Evolutionary conservation across 2,329 filamentous ascomycete species (phyloP).

Genomic region (Herpotrichia juniperi): DNA sequence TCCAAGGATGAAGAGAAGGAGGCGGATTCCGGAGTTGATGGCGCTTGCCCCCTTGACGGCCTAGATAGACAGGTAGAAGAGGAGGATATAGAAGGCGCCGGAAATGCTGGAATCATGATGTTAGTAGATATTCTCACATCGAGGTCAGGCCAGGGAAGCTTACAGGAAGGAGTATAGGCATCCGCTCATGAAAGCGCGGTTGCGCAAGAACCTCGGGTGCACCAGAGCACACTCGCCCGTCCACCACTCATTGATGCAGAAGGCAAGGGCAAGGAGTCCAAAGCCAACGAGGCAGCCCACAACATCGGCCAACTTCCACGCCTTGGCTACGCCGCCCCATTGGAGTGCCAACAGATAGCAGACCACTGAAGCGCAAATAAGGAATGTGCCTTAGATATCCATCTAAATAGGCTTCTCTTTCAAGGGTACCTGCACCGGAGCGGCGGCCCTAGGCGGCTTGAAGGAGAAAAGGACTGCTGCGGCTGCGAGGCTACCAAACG

Average conservation of each 20-base stretch:
- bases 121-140: no score
- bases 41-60: conserved; percentile 42
- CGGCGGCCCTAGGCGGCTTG: conserved; percentile 18
- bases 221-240: conserved; percentile 49
- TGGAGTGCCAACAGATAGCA: conserved; percentile 54
- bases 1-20: conserved; percentile 46
- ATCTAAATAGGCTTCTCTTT: conserved; percentile 49
- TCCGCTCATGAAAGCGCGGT: conserved; percentile 3
- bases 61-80: conserved; percentile 55
- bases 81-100: conserved; percentile 44
- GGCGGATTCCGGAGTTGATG: conserved; percentile 46
- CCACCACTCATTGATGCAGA: conserved; percentile 42
- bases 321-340: conserved; percentile 44
- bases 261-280: conserved; percentile 38
- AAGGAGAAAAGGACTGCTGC: conserved; percentile 4
- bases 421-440: conserved; percentile 23
- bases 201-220: conserved; percentile 44
- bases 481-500: conserved; percentile 9
- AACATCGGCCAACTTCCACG: conserved; percentile 39
- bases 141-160: background rate
- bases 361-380: conserved; percentile 46
- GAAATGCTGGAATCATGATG: no score
- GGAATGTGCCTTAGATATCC: conserved; percentile 49
- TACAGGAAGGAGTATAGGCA: background rate
- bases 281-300: conserved; percentile 53